Evolutionary conservation across 2,329 filamentous ascomycete genomes (phyloP), one percentile per base, ranked within the genome.

Genomic region (Metarhizium anisopliae): DNA sequence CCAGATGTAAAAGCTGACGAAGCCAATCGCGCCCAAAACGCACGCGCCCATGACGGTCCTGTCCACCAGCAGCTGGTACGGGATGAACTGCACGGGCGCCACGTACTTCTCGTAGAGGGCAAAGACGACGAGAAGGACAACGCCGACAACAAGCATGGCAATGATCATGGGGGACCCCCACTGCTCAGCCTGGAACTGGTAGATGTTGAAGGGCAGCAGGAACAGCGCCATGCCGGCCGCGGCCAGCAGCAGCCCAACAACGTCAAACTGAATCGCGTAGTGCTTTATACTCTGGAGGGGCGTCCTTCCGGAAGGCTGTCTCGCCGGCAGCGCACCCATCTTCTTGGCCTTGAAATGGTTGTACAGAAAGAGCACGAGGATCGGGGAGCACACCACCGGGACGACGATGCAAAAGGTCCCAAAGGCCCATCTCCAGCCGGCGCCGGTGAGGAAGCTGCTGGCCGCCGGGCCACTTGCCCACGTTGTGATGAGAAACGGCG

Each of bases 401-500:
- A 81, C 63, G 54, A 85, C 77, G 60, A 85, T 82, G 32, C 77
- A 74, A 67, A 81, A 85, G 54, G 76, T 75, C 20, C 81, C 82
- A 60, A 81, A 83, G 7, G 59, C 65, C 68, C 68, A 69, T 16
- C 65, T 60, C 66, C 65, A 70, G n/a, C 58, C 61, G 18, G 45
- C 60, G 4, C 56, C 53, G 4, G 62, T 58, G 7, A 66, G 60
- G 51, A 68, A 65, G 2, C 59, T 58, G 42, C 61, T 50, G 4
- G 67, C 62, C n/a, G 64, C 62, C 8, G 61, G 60, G 8, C 64
- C 62, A 14, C 66, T 65, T 49, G 67, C 61, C 56, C 65, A 72
- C 1, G 68, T 66, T 11, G 68, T 75, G 47, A 67, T 65, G 57
- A 75, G 67, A 57, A 68, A 73, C 2, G 72, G 66, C 2, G 68